Base-by-base conservation (phyloP, 768 basidiomycete genomes). In the Agrocybe praecox region DNA sequence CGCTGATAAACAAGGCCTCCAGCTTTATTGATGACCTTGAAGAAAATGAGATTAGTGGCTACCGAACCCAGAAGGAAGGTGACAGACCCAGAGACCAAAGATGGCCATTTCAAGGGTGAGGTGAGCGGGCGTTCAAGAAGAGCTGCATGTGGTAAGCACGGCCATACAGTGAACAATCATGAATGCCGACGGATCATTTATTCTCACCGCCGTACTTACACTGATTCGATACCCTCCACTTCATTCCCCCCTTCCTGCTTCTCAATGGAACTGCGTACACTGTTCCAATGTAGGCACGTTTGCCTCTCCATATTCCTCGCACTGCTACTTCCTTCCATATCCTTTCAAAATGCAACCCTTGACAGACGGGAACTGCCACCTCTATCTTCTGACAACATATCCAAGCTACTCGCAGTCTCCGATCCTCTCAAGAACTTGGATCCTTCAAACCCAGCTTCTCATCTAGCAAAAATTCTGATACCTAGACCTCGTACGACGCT, bases 1-100 rank as follows among this genome's bases (percentile, higher is more conserved):
- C 92, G 85, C 64, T 96, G 90, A 75, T 96, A 98, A 44, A 98
- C 90, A 32, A 98, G 83, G 7, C 97, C 97, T 23, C 97, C 97
- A 14, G 97, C 97, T 78, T 98, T 98, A 74, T 98, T 98, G 67
- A 98, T 96, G 55, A 98, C 86, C 92, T 94, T 70, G 56, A 70
- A 59, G 46, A 49, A 22, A 14, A 23, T 44, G 42, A 29, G 50
- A 44, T 36, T 53, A 64, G 53, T 36, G 24, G 18, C 4, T 17
- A 23, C 17, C 8, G 11, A 9, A 23, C 10, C 36, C 46, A 51
- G 15, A 32, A n/a, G 47, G 17, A 17, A 46, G n/a, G 24, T 22
- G 17, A 68, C 78, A 51, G 75, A 90, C 92, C 92, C 92, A 94
- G 50, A 94, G 84, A 65, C 88, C 84, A 67, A 82, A 91, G 69